Percentiles rank a stretch among this genome's conserved stretches.
Evolutionary conservation across 257 asterid genomes (phyloP).

Genomic region (Capsicum rhomboideum): DNA sequence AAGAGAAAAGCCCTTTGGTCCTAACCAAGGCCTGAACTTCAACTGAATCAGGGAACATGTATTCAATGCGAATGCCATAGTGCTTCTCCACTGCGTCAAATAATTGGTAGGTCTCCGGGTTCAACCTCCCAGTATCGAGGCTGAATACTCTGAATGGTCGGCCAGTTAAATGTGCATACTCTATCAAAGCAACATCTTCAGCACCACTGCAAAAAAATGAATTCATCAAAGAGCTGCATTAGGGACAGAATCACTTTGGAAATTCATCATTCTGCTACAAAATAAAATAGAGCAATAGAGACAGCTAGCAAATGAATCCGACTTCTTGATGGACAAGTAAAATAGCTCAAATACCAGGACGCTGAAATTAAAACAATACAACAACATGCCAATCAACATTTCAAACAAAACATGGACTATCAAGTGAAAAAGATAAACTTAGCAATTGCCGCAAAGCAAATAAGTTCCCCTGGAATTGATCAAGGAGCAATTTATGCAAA

Average conservation of each 20-base stretch:
- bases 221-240: neutral
- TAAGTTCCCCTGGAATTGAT: neutral
- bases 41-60: slow-evolving; percentile 79
- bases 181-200: slow-evolving; percentile 82
- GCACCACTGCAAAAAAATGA: slow-evolving; percentile 58
- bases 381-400: no score
- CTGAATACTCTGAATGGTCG: slow-evolving; percentile 83
- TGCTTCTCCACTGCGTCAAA: slow-evolving; percentile 77
- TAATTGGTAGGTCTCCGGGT: slow-evolving; percentile 70
- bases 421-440: neutral
- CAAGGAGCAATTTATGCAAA: neutral
- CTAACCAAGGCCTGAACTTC: slow-evolving; percentile 82
- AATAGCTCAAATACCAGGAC: neutral
- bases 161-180: slow-evolving; percentile 77
- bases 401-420: neutral
- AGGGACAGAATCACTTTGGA: neutral
- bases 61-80: slow-evolving; percentile 64
- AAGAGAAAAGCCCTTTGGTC: slow-evolving; percentile 80
- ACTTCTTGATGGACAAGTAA: neutral
- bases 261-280: neutral
- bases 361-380: neutral
- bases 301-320: neutral
- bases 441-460: neutral
- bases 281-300: neutral
- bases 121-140: slow-evolving; percentile 80